phyloP scores from a whole-genome alignment of 495 filamentous ascomycete species.

The Aspergillus nanangensis region DNA sequence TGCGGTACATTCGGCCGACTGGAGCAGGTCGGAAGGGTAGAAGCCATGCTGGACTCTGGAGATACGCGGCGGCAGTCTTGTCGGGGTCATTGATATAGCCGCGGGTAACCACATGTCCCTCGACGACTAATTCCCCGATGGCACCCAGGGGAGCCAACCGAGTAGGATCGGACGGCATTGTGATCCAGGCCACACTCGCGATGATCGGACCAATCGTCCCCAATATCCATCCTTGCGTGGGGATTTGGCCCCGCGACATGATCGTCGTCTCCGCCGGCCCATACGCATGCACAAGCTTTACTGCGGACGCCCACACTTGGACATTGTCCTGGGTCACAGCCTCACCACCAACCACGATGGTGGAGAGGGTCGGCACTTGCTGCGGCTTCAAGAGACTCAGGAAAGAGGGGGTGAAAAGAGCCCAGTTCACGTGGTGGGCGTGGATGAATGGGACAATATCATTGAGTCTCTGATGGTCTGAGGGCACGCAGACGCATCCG shows the following conservation, averaged over 20 bases:
- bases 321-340: too few species aligned
- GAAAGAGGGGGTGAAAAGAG: constrained; percentile 26
- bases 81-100: constrained; percentile 7
- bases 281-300: too few species aligned
- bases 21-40: constrained; percentile 4
- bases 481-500: constrained; percentile 53
- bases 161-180: constrained; percentile 2
- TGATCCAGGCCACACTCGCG: constrained; percentile 5
- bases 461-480: constrained; percentile 30
- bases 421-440: constrained; percentile 21
- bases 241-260: too few species aligned
- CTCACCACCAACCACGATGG: too few species aligned
- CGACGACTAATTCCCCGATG: constrained; percentile 9
- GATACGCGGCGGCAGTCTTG: too few species aligned
- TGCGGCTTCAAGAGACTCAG: constrained; percentile 15
- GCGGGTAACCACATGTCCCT: constrained; percentile 8
- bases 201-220: constrained; percentile 5
- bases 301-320: too few species aligned
- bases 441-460: constrained; percentile 26
- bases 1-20: constrained; percentile 6
- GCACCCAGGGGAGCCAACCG: constrained; percentile 2
- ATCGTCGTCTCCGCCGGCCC: too few species aligned
- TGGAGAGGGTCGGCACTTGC: constrained; percentile 13
- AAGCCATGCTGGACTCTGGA: too few species aligned
- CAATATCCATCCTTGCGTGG: too few species aligned